Evolutionary conservation across 352 stramenopile species (phyloP), one percentile per base, ranked within the genome.

Genomic region (Aphanomyces stellatus): DNA sequence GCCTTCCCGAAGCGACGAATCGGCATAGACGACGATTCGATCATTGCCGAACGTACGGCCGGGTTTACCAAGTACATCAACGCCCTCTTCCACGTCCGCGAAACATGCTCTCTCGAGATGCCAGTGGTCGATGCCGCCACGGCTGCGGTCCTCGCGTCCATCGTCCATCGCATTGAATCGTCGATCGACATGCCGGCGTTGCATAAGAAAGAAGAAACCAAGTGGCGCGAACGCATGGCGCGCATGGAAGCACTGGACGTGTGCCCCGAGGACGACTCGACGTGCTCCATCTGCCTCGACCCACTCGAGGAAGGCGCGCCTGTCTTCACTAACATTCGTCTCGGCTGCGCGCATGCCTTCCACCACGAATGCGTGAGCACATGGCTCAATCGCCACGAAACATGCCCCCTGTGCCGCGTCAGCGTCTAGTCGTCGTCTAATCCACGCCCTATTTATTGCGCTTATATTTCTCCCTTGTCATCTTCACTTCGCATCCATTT

Each of bases 331-430:
- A 67, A 40, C 34, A 51, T 67, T 25, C 43, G 48, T 15, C 43
- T 67, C 35, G 46, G 37, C 2, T 67, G 60, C 41, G 10, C 28
- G 4, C 60, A 67, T 33, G 60, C 49, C 22, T 67, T 67, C 49
- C 60, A 67, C 42, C 43, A 35, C 28, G 30, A 31, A 8, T 67
- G 60, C 30, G 49, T 67, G 19, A 24, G 27, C 3, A 51, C 48
- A 22, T 67, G 60, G 60, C 60, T 67, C 24, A 51, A 15, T 19
- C 60, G 60, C 7, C 60, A 67, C 1, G 33, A 27, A 4, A 67
- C 60, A 41, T 67, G 60, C n/a, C 60, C 60, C 25, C 34, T 67
- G 28, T 67, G 60, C 41, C 60, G 60, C 1, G 60, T 57, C 0
- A 35, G 3, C 15, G 49, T 37, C 11, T 57, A 57, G 30, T 22